phyloP scores from a whole-genome alignment of 306 rosid species.

The Gillenia trifoliata region DNA sequence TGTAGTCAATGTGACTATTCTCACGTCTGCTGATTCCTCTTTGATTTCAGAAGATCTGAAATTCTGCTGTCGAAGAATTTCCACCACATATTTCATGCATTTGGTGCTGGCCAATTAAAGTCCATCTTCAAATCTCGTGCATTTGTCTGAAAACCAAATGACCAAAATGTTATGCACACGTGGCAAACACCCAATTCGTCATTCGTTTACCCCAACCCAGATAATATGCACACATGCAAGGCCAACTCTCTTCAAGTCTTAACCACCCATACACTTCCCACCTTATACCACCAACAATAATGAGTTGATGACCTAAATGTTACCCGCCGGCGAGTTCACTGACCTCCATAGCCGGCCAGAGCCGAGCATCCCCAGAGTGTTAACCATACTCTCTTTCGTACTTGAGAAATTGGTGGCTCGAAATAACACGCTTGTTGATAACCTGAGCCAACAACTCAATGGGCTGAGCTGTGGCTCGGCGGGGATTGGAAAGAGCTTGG shows the following conservation, averaged over 20 bases:
- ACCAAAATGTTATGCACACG: constrained; percentile 25
- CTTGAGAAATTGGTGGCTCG: constrained; percentile 68
- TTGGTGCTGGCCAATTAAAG: constrained; percentile 12
- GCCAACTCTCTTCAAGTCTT: neutral
- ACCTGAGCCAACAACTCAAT: constrained; percentile 31
- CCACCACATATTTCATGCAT: neutral
- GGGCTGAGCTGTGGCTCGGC: constrained; percentile 26
- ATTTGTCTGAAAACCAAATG: constrained; percentile 6
- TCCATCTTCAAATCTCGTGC: neutral
- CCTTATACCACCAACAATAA: constrained; percentile 8
- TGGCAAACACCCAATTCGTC: constrained; percentile 27
- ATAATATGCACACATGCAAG: constrained; percentile 27
- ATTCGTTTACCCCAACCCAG: constrained; percentile 19
- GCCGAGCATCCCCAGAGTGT: constrained; percentile 59
- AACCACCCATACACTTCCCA: constrained; percentile 33
- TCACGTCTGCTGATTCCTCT: neutral
- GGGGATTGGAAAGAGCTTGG: constrained; percentile 52
- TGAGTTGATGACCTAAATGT: constrained; percentile 53
- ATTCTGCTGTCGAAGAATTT: neutral
- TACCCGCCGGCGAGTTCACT: constrained; percentile 33
- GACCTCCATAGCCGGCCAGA: constrained; percentile 41
- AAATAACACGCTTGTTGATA: constrained; percentile 47
- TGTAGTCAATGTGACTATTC: neutral
- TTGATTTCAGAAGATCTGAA: neutral
- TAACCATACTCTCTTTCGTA: constrained; percentile 54